Evolutionary conservation across 2,329 filamentous ascomycete species (phyloP).

Genomic region (Venturia aucupariae): DNA sequence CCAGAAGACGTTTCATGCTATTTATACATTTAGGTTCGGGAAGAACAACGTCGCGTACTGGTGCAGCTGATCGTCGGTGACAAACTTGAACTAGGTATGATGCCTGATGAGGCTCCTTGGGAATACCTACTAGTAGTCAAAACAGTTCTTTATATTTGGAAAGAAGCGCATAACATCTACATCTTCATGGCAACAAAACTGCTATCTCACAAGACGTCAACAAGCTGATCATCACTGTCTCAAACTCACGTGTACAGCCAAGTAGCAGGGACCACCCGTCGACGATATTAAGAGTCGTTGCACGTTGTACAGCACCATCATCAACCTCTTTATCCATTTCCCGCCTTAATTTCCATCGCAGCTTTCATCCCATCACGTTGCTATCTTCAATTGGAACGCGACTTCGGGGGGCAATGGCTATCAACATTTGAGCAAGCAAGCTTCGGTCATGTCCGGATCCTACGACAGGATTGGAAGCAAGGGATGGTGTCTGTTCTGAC

Average conservation of each 20-base stretch:
- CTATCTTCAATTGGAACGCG: neutral
- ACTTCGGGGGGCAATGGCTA: neutral
- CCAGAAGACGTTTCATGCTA: conserved; percentile 6
- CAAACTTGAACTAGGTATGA: neutral
- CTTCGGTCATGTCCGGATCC: neutral
- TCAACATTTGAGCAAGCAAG: neutral
- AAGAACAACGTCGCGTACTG: neutral
- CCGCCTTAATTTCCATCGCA: neutral
- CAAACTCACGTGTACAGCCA: neutral
- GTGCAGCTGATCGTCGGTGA: neutral
- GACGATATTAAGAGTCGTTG: too few relatives aligned
- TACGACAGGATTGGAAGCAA: neutral
- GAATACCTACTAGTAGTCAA: too few relatives aligned
- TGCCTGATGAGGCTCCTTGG: neutral
- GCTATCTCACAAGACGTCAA: neutral
- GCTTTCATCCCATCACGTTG: neutral
- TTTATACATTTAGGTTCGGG: neutral
- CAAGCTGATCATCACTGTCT: neutral
- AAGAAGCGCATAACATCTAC: neutral
- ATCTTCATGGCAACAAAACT: neutral
- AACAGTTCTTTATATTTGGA: neutral
- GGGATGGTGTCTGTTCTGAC: neutral
- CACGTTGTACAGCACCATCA: neutral
- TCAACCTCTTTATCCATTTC: neutral
- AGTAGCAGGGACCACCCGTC: too few relatives aligned